Evolutionary conservation across 2,329 filamentous ascomycete species (phyloP).

Genomic region (Fusarium lyarnte): DNA sequence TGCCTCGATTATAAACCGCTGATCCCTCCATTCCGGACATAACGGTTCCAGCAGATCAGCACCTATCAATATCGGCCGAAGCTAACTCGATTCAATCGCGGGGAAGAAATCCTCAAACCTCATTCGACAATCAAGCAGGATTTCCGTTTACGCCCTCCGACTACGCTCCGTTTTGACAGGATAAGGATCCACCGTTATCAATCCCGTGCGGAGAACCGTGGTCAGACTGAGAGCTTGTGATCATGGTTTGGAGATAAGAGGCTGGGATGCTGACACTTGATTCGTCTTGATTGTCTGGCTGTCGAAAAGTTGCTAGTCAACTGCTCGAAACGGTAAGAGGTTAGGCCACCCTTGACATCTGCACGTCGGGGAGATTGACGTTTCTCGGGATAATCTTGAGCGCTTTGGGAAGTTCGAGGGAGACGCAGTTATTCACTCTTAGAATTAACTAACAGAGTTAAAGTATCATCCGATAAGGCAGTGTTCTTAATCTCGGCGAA

Average conservation of each 20-base stretch:
- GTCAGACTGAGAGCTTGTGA: not conserved
- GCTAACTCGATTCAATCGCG: not conserved
- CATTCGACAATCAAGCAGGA: not conserved
- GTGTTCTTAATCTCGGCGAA: not conserved
- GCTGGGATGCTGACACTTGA: not conserved
- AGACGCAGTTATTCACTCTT: not conserved
- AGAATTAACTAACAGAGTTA: not conserved
- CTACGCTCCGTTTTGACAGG: not conserved
- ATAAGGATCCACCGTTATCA: conserved; percentile 6
- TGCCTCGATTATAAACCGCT: not conserved
- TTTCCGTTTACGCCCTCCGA: not conserved
- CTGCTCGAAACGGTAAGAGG: conserved; percentile 10
- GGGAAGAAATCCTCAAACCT: not conserved
- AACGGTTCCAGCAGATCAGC: not conserved
- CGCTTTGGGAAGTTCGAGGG: not conserved
- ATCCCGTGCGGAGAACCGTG: not conserved
- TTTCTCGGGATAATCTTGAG: not conserved
- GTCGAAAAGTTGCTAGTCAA: conserved; percentile 5
- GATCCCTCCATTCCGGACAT: not conserved
- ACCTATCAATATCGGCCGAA: not conserved
- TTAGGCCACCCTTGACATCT: not conserved
- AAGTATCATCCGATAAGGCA: not conserved
- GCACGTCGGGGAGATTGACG: not conserved
- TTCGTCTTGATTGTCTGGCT: not conserved
- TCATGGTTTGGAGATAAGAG: not conserved